Percentiles rank a stretch among this genome's conserved stretches.
Evolutionary conservation across 495 filamentous ascomycete species (phyloP).

Genomic region (Apodospora peruviana): DNA sequence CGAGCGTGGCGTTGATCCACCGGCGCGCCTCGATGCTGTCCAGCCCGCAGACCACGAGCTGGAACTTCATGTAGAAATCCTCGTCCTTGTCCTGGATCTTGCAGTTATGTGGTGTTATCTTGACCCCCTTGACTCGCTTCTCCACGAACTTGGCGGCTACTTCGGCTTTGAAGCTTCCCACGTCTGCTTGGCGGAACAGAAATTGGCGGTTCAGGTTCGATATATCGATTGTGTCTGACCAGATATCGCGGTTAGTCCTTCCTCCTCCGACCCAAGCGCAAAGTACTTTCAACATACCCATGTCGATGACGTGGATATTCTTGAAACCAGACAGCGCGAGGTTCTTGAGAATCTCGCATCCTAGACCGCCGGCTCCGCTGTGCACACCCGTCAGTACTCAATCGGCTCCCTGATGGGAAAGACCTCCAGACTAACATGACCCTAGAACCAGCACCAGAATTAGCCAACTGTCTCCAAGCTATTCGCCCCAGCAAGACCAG

Average conservation of each 20-base stretch:
- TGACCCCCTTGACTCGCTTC: slow-evolving; percentile 79
- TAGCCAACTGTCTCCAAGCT: neutral
- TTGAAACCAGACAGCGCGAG: slow-evolving; percentile 93
- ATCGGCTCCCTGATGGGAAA: neutral
- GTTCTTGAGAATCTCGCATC: slow-evolving; percentile 96
- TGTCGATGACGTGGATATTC: slow-evolving; percentile 98
- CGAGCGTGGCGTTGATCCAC: slow-evolving; percentile 95
- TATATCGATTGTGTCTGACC: slow-evolving; percentile 86
- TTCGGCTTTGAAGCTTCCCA: slow-evolving; percentile 90
- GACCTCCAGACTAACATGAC: slow-evolving; percentile 19
- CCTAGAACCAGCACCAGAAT: neutral
- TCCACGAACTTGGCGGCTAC: slow-evolving; percentile 89
- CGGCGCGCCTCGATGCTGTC: slow-evolving; percentile 95
- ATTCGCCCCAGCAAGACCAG: neutral
- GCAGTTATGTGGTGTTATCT: slow-evolving; percentile 87
- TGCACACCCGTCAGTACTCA: slow-evolving; percentile 36
- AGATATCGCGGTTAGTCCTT: neutral
- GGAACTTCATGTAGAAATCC: slow-evolving; percentile 97
- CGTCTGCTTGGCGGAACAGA: slow-evolving; percentile 86
- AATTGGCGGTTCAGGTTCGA: slow-evolving; percentile 98
- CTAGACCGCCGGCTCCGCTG: slow-evolving; percentile 82
- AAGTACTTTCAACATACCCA: slow-evolving; percentile 38
- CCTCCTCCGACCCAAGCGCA: neutral
- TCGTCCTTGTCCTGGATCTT: slow-evolving; percentile 97
- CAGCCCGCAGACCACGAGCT: slow-evolving; percentile 88